Conservation (phyloP, 495 filamentous ascomycete genomes). For the Tuber umbilicatum region DNA sequence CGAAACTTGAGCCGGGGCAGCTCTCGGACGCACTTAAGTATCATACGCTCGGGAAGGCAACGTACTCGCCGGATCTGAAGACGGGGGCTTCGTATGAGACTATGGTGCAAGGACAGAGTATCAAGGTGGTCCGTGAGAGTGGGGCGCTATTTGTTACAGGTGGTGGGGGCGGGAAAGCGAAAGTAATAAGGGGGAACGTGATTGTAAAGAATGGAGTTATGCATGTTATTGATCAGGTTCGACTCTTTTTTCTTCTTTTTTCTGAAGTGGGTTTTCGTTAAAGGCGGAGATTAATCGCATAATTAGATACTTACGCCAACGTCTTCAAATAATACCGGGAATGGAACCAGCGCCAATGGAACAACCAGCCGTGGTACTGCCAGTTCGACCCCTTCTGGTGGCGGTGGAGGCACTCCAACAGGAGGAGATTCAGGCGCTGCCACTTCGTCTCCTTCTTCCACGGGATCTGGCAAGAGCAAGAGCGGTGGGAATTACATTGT, state of each 20-base stretch:
- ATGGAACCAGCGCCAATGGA: not conserved
- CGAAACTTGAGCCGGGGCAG: not conserved
- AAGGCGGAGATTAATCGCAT: not conserved
- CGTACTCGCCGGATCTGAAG: not conserved
- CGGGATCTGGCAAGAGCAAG: not conserved
- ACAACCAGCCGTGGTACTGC: not conserved
- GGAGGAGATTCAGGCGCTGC: not conserved
- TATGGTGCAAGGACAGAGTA: not conserved
- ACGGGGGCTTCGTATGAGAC: not conserved
- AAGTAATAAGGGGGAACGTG: not conserved
- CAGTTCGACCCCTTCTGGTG: not conserved
- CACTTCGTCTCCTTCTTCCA: not conserved
- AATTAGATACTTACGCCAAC: not conserved
- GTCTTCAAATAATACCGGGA: too few species aligned
- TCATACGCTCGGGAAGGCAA: not conserved
- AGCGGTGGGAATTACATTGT: not conserved
- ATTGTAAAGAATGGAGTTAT: conserved; percentile 1
- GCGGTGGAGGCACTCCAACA: not conserved
- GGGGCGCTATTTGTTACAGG: not conserved
- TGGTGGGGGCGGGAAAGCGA: not conserved
- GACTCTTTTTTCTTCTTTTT: not conserved
- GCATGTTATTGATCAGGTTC: not conserved
- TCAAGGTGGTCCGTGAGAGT: not conserved
- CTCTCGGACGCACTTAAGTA: not conserved
- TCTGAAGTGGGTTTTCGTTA: not conserved